Evolutionary conservation across 2,329 filamentous ascomycete species (phyloP), one percentile per base, ranked within the genome.

Genomic region (Beauveria bassiana): DNA sequence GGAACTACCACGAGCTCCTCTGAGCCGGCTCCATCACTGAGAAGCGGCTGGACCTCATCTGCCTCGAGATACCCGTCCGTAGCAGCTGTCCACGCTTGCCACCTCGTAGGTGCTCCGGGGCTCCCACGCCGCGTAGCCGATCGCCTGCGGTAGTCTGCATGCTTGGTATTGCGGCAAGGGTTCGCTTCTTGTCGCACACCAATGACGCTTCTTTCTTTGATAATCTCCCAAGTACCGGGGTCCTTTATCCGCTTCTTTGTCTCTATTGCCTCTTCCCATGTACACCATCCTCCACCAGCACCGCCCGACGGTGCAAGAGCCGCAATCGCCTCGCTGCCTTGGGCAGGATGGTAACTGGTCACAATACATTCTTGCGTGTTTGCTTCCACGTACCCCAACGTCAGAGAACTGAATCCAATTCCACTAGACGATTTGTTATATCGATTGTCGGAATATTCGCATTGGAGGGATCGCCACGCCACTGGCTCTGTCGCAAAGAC

Each of bases 221-320:
- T 76, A 1, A 83, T 76, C 63, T 86, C 83, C 88, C 88, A 91
- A 0, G 75, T 70, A 0, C 88, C 88, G 0, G 86, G 86, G 43
- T 86, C 81, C n/a, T 78, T 72, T 8, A 91, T 77, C 9, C 75
- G 78, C 52, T 81, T 79, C 45, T 75, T 79, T 3, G 77, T 72
- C 65, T 85, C 80, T 18, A 75, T 79, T 1, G 82, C 79, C 24
- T 80, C 77, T 6, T 72, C 69, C 82, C 82, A 86, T 1, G 75
- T 70, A 64, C 79, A 83, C 63, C 78, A 82, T 6, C 74, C 76
- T 42, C 75, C 75, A 0, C 73, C 72, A 1, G 75, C 72, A 0
- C 72, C 73, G 2, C 67, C 68, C 1, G 75, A 74, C 63, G 50
- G 65, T 63, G 50, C 62, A 79, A 76, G 50, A 79, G 79, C 57